Evolutionary conservation across 2,329 filamentous ascomycete species (phyloP), one percentile per base, ranked within the genome.

Genomic region (Anisogramma anomala): DNA sequence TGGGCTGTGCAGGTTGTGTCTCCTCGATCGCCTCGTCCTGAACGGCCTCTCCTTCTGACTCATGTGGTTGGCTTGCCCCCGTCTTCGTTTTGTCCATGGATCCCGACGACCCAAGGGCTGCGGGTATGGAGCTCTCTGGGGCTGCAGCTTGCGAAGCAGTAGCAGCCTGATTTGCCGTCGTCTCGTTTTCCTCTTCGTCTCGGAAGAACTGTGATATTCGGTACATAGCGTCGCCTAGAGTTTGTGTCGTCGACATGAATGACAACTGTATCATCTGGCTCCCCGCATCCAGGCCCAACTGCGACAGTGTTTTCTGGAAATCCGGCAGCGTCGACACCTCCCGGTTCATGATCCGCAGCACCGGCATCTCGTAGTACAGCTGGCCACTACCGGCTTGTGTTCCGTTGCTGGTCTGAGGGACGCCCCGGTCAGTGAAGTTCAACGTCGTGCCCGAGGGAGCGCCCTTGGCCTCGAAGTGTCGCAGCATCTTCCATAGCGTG

Each of bases 231-330:
- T 89, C 83, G 50, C 86, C 84, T 20, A 96, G 63, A 2, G 87
- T 87, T 56, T 76, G 77, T 10, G 82, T 79, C 6, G 84, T 91
- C 48, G 71, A 71, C 55, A 73, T 78, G 63, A 89, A 96, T 25
- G 70, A 77, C 45, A 98, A 63, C 43, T 84, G 74, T 41, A 98
- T 70, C 41, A 94, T 64, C 4, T 84, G 79, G 54, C 74, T 89
- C 5, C 91, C 89, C 35, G 77, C 81, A 56, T 88, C 93, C 53
- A 93, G 81, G 0, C 91, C 91, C 14, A 96, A 65, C 58, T 94
- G 85, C 4, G 79, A 79, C 33, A 98, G 62, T 1, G 85, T 88
- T 68, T 94, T 94, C 58, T 95, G 86, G 43, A 96, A 71, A 53
- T 93, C 88, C 14, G 69, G 68, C 52, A 96, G 84, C 0, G 74